Conservation (phyloP, 2,329 filamentous ascomycete species). For the Gaeumannomyces sp. region DNA sequence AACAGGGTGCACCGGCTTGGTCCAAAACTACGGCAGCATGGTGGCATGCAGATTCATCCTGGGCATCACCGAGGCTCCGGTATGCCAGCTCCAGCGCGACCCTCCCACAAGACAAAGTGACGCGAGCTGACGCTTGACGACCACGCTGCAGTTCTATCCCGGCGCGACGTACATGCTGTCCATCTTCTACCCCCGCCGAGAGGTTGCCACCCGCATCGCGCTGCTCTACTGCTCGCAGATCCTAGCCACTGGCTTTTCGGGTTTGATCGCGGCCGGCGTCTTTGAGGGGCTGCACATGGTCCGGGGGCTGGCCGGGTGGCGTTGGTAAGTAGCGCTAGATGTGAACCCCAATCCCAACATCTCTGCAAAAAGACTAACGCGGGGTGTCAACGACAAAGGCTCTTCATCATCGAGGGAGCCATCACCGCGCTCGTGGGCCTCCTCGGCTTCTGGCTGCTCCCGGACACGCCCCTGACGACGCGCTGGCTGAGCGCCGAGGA, state of each 20-base stretch:
- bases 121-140: background rate
- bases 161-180: constrained; percentile 35
- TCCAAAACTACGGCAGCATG: constrained; percentile 26
- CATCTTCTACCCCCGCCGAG: constrained; percentile 33
- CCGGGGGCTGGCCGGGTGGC: constrained; percentile 43
- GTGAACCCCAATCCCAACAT: too few relatives aligned
- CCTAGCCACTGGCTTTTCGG: constrained; percentile 40
- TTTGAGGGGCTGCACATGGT: constrained; percentile 40
- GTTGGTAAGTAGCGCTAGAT: constrained; percentile 38
- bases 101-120: background rate
- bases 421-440: constrained; percentile 26
- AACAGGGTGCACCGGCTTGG: constrained; percentile 11
- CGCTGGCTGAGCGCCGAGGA: constrained; percentile 21
- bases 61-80: constrained; percentile 28
- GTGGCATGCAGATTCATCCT: constrained; percentile 30
- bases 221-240: constrained; percentile 29
- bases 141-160: constrained; percentile 21
- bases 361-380: too few relatives aligned
- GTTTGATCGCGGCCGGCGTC: constrained; percentile 38
- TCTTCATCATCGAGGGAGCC: constrained; percentile 30
- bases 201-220: constrained; percentile 31
- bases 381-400: constrained; percentile 5
- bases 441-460: constrained; percentile 17
- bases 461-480: constrained; percentile 19
- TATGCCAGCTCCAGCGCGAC: background rate